Base-by-base conservation (phyloP, 345 rosid species). In the Populus ilicifolia region DNA sequence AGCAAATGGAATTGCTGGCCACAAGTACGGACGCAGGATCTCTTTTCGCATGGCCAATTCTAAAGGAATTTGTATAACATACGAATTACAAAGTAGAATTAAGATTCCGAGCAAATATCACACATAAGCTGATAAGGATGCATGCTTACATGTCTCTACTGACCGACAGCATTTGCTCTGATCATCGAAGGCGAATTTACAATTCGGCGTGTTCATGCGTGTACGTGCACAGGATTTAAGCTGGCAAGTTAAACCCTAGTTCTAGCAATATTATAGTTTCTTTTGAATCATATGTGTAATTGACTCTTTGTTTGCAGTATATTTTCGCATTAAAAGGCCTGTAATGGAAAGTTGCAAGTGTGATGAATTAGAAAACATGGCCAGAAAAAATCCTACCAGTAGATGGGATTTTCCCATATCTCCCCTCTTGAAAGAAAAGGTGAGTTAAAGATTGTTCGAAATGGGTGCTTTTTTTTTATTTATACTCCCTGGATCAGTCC, bases 11-110 rank as follows among this genome's bases (percentile, higher is more conserved):
- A 38, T 20, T 50, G 76, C 39, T 78, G 72, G 72, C 76, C 71
- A 72, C 54, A 43, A 75, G 33, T 64, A 63, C 67, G 75, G 44
- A 75, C 70, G 71, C 75, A n/a, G 13, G 36, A 5, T 78, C 64
- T 63, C 23, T 20, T 71, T 48, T 44, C 54, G 54, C 63, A 50
- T 43, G 50, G 4, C 18, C 50, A 44, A 0, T 13, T 4, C 16
- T 13, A 46, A 14, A 46, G 50, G 50, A 52, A 20, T 52, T 52
- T 52, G 18, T n/a, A 52, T 6, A 52, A 52, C 23, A 52, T 6
- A 52, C 6, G 59, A 52, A 6, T 6, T 52, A 20, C 7, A 9
- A 6, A 4, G 59, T n/a, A 23, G 63, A 59, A 10, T 23, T 59
- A 59, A 23, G 63, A 23, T 59, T 54, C 23, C 11, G 2, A 54